A percentile compares a stretch with the other conserved stretches of the same genome.
Conservation (phyloP, 2,329 filamentous ascomycete species). For the Talaromyces pinophilus region DNA sequence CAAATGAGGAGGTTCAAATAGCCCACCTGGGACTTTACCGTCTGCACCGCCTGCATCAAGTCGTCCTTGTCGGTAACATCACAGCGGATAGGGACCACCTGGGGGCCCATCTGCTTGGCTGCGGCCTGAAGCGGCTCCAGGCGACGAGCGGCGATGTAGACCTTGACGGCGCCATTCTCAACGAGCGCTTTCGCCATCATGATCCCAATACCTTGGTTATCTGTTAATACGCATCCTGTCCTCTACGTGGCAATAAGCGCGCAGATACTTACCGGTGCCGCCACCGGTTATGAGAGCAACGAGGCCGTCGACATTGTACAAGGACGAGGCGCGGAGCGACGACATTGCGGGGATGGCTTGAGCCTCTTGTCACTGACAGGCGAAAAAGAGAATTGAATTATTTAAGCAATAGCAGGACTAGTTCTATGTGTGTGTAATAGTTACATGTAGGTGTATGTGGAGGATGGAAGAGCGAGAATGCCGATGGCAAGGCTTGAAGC, state of each 20-base stretch:
- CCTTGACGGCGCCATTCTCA: constrained; percentile 52
- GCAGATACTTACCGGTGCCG: constrained; percentile 52
- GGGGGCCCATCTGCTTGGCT: constrained; percentile 27
- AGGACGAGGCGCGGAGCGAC: constrained; percentile 9
- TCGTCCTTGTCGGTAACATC: constrained; percentile 47
- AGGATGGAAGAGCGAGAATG: constrained; percentile 11
- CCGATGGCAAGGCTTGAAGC: constrained; percentile 8
- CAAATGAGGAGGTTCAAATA: constrained; percentile 55
- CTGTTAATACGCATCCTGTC: not conserved
- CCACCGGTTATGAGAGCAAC: constrained; percentile 64
- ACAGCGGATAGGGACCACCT: constrained; percentile 46
- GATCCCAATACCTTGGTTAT: constrained; percentile 38
- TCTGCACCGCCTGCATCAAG: constrained; percentile 43
- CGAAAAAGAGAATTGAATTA: constrained; percentile 1
- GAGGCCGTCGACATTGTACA: constrained; percentile 41
- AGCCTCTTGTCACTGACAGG: constrained; percentile 10
- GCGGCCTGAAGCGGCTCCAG: constrained; percentile 40
- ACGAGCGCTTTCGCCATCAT: constrained; percentile 48
- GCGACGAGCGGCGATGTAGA: constrained; percentile 57
- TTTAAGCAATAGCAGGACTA: constrained; percentile 10
- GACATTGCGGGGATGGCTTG: constrained; percentile 12
- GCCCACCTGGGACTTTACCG: constrained; percentile 46
- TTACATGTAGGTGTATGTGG: constrained; percentile 6
- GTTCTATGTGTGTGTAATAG: constrained; percentile 2
- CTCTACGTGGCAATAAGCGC: constrained; percentile 5